phyloP scores from a whole-genome alignment of 2,329 filamentous ascomycete species.

The Alternaria postmessia region DNA sequence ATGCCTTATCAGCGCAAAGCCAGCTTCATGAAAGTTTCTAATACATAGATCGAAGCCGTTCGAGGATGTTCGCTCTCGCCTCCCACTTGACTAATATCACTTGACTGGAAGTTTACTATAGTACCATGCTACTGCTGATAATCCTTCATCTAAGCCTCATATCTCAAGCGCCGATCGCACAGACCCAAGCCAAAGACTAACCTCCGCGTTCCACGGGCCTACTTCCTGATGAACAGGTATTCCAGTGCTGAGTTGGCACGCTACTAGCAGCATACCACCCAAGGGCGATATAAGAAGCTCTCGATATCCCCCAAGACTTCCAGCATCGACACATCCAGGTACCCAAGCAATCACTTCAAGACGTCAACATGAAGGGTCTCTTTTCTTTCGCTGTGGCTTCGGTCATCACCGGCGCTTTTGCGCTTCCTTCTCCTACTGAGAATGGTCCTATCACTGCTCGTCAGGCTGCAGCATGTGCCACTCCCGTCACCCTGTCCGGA shows the following conservation, averaged over 20 bases:
- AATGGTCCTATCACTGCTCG: constrained; percentile 46
- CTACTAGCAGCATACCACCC: constrained; percentile 9
- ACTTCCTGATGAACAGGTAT: constrained; percentile 41
- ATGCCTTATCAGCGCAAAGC: not conserved
- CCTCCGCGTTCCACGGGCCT: constrained; percentile 47
- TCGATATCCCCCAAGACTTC: constrained; percentile 17
- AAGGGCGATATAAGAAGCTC: constrained; percentile 43
- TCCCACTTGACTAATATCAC: constrained; percentile 28
- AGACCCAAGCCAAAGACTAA: constrained; percentile 37
- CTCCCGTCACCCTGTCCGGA: constrained; percentile 55
- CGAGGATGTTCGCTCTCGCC: constrained; percentile 16
- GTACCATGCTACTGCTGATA: constrained; percentile 32
- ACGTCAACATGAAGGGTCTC: constrained; percentile 48
- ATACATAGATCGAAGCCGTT: constrained; percentile 25
- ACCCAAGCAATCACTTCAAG: constrained; percentile 24
- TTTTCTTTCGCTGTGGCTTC: constrained; percentile 46
- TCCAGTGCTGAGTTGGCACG: constrained; percentile 15
- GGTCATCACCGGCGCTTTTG: constrained; percentile 46
- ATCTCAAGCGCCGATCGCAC: constrained; percentile 36
- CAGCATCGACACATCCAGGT: constrained; percentile 31
- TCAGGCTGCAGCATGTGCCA: constrained; percentile 43
- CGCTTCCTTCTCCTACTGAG: constrained; percentile 43
- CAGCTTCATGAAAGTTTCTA: not conserved
- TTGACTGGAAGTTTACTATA: constrained; percentile 36
- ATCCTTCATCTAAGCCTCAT: constrained; percentile 45